Base-by-base conservation (phyloP, 1,284 basidiomycete species). In the Ganoderma sinense region DNA sequence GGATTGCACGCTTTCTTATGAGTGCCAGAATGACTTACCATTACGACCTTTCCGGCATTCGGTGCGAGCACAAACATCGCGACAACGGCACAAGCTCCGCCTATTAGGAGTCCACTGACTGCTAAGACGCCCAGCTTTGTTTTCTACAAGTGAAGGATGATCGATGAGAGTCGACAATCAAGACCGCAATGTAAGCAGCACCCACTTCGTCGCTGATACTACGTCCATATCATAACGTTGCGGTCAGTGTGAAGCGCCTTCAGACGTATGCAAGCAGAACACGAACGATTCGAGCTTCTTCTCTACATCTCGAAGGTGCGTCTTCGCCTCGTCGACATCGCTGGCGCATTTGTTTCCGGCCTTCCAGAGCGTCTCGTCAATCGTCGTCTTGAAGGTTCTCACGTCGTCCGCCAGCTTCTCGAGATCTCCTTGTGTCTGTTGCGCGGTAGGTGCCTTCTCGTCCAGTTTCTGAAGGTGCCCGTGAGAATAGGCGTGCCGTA, bases 361-460 rank as follows among this genome's bases (percentile, higher is more conserved):
- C 41, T 69, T 58, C 1, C 36, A 20, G 5, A 69, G 45, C n/a
- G 62, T 58, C 43, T 65, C 58, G 26, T 51, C 67, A 14, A 69
- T 58, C 29, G 40, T 40, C 1, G 7, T 16, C 23, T 64, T 60
- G 55, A 69, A 65, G 45, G 59, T 39, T 1, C 58, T 41, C 7
- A 69, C 43, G 48, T 69, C 58, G 14, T 64, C 39, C 6, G 63
- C 67, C 6, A 69, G 62, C 26, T 13, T 33, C 56, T 64, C 26
- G 29, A 65, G 60, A n/a, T 69, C 43, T n/a, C 51, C 48, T 41
- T 68, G 56, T 8, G 62, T 65, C 10, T 29, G 41, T 20, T 53
- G 39, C 7, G 63, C 67, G 0, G 51, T 45, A 13, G 26, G 45
- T 13, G 55, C 67, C 59, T 69, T 64, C 18, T 56, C n/a, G 5